These are phyloP conservation scores for Trypanosoma scelopori DNA, from an alignment of 208 protist species.

Conservation along the genomic window DNA sequence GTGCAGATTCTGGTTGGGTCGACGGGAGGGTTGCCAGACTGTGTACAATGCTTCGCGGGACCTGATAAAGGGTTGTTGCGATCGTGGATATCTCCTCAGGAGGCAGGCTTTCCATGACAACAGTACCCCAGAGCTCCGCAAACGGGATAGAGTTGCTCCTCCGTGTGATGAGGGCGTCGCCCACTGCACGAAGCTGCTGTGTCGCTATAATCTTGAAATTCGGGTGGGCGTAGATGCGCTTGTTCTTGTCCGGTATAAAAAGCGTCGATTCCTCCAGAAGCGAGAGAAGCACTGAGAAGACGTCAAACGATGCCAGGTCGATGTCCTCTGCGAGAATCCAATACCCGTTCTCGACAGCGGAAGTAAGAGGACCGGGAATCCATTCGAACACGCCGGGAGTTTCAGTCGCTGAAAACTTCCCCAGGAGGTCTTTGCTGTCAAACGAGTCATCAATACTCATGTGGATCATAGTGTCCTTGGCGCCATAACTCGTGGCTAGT, in stretches of 20 bases:
- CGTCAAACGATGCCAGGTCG: constrained; percentile 97
- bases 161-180: constrained; percentile 45
- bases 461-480: constrained; percentile 79
- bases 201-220: constrained; percentile 91
- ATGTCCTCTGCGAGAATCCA: constrained; percentile 99
- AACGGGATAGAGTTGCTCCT: constrained; percentile 73
- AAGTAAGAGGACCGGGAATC: constrained; percentile 96
- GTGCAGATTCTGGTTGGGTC: constrained; percentile 24
- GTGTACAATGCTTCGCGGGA: constrained; percentile 47
- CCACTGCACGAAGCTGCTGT: constrained; percentile 69
- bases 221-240: constrained; percentile 81
- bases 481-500: constrained; percentile 54
- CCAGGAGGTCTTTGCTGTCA: constrained; percentile 98
- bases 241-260: constrained; percentile 96
- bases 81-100: constrained; percentile 59
- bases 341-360: constrained; percentile 94
- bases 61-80: constrained; percentile 44
- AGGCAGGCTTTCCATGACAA: constrained; percentile 74
- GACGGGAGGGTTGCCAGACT: constrained; percentile 40
- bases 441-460: constrained; percentile 97
- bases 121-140: constrained; percentile 76
- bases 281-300: constrained; percentile 96
- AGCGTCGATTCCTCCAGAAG: constrained; percentile 95
- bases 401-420: constrained; percentile 98
- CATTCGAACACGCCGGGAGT: constrained; percentile 98